These are phyloP conservation scores for Chaetomiaceae sp. DNA, from an alignment of 2,329 filamentous ascomycete genomes.

Conservation along the genomic window DNA sequence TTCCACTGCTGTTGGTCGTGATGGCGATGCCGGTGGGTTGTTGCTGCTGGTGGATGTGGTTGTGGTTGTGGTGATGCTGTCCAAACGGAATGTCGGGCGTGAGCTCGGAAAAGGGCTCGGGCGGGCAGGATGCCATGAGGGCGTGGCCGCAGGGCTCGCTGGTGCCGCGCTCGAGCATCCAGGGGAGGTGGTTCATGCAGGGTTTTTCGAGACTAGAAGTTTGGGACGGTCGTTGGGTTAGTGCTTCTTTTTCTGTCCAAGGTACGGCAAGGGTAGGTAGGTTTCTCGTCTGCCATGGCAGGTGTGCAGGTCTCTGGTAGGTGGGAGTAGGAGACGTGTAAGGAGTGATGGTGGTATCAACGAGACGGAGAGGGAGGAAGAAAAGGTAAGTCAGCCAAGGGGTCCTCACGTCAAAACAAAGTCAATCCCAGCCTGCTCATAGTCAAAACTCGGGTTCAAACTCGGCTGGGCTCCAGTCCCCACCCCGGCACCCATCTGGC, in stretches of 20 bases:
- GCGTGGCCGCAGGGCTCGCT: conserved; percentile 76
- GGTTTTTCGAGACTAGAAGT: conserved; percentile 80
- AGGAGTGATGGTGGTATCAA: too few species aligned
- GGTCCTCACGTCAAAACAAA: conserved; percentile 86
- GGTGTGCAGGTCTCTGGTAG: too few species aligned
- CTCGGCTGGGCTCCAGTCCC: conserved; percentile 30
- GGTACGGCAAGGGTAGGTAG: too few species aligned
- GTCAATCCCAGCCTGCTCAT: conserved; percentile 81
- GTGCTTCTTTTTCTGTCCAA: background rate
- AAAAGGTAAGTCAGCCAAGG: background rate
- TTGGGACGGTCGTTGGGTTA: conserved; percentile 32
- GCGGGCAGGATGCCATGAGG: conserved; percentile 87
- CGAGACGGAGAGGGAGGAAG: conserved; percentile 37
- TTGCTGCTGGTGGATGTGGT: conserved; percentile 31
- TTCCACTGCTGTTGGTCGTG: background rate
- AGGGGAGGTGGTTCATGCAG: conserved; percentile 87
- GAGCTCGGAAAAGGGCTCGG: conserved; percentile 54
- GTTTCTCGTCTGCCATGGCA: too few species aligned
- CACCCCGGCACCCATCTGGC: conserved; percentile 18
- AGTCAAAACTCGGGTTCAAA: conserved; percentile 52
- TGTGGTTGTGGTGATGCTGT: conserved; percentile 40
- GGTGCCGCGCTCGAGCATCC: conserved; percentile 63
- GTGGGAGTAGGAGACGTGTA: too few species aligned
- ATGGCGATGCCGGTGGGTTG: background rate
- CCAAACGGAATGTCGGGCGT: conserved; percentile 52